Evolutionary conservation across 2,329 filamentous ascomycete genomes (phyloP).

Genomic region (Ophiostoma pallidulum): DNA sequence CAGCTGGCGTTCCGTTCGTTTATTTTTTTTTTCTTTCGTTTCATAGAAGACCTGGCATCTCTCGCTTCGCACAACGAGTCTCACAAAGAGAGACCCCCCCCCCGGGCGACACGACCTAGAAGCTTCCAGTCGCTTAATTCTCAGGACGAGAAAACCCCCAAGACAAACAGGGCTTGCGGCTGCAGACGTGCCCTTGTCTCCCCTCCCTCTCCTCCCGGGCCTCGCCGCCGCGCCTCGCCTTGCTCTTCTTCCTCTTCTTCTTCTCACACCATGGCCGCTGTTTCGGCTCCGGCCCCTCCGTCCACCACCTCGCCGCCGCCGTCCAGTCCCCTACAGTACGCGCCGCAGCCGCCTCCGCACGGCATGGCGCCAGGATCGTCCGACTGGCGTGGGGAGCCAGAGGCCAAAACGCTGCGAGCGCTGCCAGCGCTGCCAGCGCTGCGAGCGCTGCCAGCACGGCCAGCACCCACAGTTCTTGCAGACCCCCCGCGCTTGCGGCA

Average conservation of each 20-base stretch:
- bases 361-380: conserved; percentile 25
- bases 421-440: too few relatives aligned
- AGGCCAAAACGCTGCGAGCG: conserved; percentile 17
- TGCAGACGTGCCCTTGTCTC: not conserved
- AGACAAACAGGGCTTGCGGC: not conserved
- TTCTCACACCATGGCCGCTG: conserved; percentile 25
- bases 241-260: not conserved
- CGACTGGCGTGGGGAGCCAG: conserved; percentile 24
- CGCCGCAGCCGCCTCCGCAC: conserved; percentile 29
- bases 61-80: conserved; percentile 1
- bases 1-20: conserved; percentile 3
- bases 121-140: not conserved
- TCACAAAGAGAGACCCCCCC: not conserved
- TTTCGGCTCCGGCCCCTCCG: conserved; percentile 20
- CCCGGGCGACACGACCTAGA: conserved; percentile 13
- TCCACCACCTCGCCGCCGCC: conserved; percentile 20
- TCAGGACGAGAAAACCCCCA: not conserved
- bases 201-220: not conserved
- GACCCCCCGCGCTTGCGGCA: conserved; percentile 39
- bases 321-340: conserved; percentile 23
- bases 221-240: too few relatives aligned
- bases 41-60: too few relatives aligned
- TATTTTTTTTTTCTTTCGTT: too few relatives aligned
- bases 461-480: conserved; percentile 18
- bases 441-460: conserved; percentile 14